phyloP scores from a whole-genome alignment of 140 eudicot species.

The Cichorium intybus region DNA sequence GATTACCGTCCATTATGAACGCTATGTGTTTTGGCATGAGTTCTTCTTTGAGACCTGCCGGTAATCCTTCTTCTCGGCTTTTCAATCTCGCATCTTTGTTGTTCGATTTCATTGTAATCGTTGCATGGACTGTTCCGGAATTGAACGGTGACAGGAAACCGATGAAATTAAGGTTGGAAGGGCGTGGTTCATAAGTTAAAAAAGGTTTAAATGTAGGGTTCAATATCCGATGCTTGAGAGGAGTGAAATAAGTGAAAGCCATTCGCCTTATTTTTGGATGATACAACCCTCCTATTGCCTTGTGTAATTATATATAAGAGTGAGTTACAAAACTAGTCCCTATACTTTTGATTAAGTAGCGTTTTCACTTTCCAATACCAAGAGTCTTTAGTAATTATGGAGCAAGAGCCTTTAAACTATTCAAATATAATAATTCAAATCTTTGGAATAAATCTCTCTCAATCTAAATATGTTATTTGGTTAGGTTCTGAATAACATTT shows the following conservation, averaged over 20 bases:
- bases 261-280: background rate
- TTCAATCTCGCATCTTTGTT: background rate
- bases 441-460: no score
- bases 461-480: no score
- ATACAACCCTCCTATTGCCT: background rate
- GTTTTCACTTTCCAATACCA: no score
- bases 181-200: background rate
- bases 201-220: background rate
- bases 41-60: constrained; percentile 8
- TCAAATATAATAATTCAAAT: no score
- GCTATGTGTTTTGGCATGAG: constrained; percentile 44
- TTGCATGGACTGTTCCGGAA: background rate
- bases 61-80: background rate
- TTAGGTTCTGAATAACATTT: no score
- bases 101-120: background rate
- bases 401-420: no score
- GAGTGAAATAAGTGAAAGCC: constrained; percentile 15
- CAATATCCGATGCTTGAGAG: constrained; percentile 1
- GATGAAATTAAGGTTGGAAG: background rate
- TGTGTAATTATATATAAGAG: background rate
- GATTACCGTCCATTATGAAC: constrained; percentile 35
- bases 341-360: background rate
- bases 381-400: no score
- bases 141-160: background rate
- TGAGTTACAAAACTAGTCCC: background rate